phyloP scores from a whole-genome alignment of 495 filamentous ascomycete genomes.

The Podospora fimiseda region DNA sequence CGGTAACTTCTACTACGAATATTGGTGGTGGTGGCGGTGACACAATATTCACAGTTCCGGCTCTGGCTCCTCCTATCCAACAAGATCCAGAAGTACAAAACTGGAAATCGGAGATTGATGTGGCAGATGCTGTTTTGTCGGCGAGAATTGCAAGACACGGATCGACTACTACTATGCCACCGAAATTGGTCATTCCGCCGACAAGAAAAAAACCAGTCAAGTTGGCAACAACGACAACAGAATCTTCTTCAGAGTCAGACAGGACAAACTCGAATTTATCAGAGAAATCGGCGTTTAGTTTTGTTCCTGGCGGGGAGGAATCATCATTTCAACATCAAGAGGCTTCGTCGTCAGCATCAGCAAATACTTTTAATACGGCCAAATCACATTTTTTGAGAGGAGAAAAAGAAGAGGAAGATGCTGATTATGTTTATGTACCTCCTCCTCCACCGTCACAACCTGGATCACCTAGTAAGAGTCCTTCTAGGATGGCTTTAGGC shows the following conservation, averaged over 20 bases:
- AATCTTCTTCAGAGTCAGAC: slow-evolving; percentile 5
- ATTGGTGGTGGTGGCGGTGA: no score
- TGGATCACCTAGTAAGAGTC: slow-evolving; percentile 44
- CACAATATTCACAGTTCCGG: no score
- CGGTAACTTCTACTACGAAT: no score
- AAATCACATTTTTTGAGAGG: slow-evolving; percentile 48
- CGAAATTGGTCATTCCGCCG: not conserved
- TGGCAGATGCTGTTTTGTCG: slow-evolving; percentile 43
- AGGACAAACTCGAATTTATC: slow-evolving; percentile 37
- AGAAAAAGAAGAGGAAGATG: slow-evolving; percentile 20
- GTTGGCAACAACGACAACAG: not conserved
- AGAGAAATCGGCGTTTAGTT: slow-evolving; percentile 34
- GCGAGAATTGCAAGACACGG: slow-evolving; percentile 17
- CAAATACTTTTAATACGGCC: slow-evolving; percentile 65
- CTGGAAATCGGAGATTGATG: slow-evolving; percentile 57
- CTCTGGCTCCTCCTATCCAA: slow-evolving; percentile 15
- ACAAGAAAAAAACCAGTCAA: not conserved
- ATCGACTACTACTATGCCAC: slow-evolving; percentile 11
- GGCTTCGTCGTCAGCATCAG: no score
- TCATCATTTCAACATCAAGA: no score
- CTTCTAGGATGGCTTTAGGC: no score
- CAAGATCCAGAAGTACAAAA: slow-evolving; percentile 50
- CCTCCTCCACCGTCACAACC: no score
- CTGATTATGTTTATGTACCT: slow-evolving; percentile 21
- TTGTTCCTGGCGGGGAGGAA: slow-evolving; percentile 22